Evolutionary conservation across 2,329 filamentous ascomycete genomes (phyloP).

Genomic region (Aspergillus sojae): DNA sequence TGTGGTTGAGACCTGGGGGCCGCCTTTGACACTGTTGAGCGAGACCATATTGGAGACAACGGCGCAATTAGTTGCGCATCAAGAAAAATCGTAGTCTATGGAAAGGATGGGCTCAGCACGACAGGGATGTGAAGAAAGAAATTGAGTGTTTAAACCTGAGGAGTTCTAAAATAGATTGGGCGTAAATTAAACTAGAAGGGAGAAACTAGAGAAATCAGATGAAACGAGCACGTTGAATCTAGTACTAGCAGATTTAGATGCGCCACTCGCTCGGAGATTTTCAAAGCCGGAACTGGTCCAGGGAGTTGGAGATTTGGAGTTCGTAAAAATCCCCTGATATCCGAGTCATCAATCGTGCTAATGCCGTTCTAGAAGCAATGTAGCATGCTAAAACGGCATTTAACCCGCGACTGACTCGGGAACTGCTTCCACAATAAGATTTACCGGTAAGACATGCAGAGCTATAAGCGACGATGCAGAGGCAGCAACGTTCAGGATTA

Average conservation of each 20-base stretch:
- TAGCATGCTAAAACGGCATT: background rate
- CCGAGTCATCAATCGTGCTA: background rate
- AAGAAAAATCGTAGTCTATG: background rate
- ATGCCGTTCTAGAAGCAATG: background rate
- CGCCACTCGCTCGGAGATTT: constrained; percentile 1
- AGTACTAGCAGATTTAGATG: background rate
- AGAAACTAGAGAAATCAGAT: background rate
- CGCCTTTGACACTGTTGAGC: background rate
- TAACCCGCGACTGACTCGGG: background rate
- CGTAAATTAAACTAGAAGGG: background rate
- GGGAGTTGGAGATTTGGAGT: constrained; percentile 1
- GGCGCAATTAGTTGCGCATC: background rate
- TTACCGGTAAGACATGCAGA: background rate
- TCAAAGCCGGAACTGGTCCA: background rate
- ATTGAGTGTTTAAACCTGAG: background rate
- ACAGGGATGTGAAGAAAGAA: background rate
- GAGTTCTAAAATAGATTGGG: background rate
- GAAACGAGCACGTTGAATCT: background rate
- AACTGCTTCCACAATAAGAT: background rate
- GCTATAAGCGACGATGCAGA: background rate
- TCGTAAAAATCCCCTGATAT: background rate
- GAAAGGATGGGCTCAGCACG: background rate
- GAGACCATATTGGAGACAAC: background rate
- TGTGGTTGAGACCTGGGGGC: background rate
- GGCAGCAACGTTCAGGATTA: background rate